Percentiles rank a stretch among this genome's conserved stretches.
Conservation (phyloP, 108 stramenopile genomes). For the Nannochloropsis salina region DNA sequence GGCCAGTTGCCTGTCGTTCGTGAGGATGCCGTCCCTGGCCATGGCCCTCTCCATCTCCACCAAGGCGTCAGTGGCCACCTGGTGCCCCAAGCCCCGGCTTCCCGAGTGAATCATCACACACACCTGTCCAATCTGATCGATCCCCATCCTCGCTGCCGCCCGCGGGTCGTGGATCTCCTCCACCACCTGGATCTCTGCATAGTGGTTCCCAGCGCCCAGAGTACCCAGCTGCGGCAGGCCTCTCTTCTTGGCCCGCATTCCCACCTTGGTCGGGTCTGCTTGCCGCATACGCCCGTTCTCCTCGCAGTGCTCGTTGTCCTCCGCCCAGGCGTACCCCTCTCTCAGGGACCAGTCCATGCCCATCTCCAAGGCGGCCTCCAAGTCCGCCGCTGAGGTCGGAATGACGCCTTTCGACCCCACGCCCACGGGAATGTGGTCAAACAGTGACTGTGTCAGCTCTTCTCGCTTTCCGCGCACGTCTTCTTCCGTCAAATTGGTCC, state of each 20-base stretch:
- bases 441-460: conserved; percentile 64
- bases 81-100: conserved; percentile 70
- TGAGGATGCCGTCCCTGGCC: conserved; percentile 61
- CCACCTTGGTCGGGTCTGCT: conserved; percentile 62
- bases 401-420: conserved; percentile 70
- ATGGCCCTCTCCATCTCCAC: conserved; percentile 70
- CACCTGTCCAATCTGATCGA: conserved; percentile 61
- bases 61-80: conserved; percentile 76
- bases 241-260: conserved; percentile 67
- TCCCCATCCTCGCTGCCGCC: conserved; percentile 67
- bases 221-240: conserved; percentile 74
- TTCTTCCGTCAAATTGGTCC: conserved; percentile 66
- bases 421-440: conserved; percentile 76
- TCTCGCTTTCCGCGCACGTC: conserved; percentile 55
- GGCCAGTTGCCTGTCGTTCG: conserved; percentile 74
- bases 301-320: conserved; percentile 70
- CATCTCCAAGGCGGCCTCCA: conserved; percentile 63
- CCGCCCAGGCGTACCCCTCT: conserved; percentile 73
- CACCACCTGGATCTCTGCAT: conserved; percentile 74
- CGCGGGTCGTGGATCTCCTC: conserved; percentile 66
- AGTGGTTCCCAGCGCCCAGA: conserved; percentile 77
- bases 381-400: conserved; percentile 56
- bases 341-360: conserved; percentile 71
- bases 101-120: conserved; percentile 78
- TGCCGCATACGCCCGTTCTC: conserved; percentile 58